Evolutionary conservation across 2,329 filamentous ascomycete species (phyloP).

Genomic region (Penicillium sp.): DNA sequence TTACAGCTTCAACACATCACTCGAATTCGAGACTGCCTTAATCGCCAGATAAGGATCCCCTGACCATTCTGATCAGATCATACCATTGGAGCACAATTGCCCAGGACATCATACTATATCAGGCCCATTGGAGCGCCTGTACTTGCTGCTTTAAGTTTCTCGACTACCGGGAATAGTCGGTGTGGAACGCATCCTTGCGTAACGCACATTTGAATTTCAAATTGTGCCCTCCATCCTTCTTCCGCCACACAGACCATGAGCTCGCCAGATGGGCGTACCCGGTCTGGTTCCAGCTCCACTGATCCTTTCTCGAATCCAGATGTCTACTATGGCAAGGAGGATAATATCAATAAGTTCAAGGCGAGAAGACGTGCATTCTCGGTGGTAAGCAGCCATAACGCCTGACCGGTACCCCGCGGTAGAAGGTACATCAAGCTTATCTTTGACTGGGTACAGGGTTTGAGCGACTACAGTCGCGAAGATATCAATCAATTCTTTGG

Average conservation of each 20-base stretch:
- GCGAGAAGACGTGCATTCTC: slow-evolving; percentile 56
- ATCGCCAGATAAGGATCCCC: not conserved
- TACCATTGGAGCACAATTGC: not conserved
- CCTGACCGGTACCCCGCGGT: slow-evolving; percentile 15
- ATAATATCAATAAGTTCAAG: slow-evolving; percentile 48
- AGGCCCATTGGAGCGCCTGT: not conserved
- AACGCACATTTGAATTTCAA: slow-evolving; percentile 19
- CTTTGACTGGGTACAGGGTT: slow-evolving; percentile 27
- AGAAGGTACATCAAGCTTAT: slow-evolving; percentile 14
- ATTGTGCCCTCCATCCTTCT: slow-evolving; percentile 12
- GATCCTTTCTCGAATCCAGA: slow-evolving; percentile 60
- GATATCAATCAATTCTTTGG: slow-evolving; percentile 39
- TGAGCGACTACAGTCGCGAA: slow-evolving; percentile 39
- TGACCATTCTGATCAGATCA: not conserved
- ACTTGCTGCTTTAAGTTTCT: slow-evolving; percentile 7
- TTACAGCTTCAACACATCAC: not conserved
- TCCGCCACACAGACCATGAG: slow-evolving; percentile 36
- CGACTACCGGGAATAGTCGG: slow-evolving; percentile 19
- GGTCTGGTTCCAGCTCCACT: slow-evolving; percentile 46
- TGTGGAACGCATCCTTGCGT: slow-evolving; percentile 22
- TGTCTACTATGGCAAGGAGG: slow-evolving; percentile 59
- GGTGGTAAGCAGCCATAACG: slow-evolving; percentile 46
- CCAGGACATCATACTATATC: not conserved
- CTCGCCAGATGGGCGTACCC: slow-evolving; percentile 42
- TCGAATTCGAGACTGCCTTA: not conserved